These are phyloP conservation scores for Spergularia azorica DNA, from an alignment of 179 eudicot genomes.

Conservation along the genomic window DNA sequence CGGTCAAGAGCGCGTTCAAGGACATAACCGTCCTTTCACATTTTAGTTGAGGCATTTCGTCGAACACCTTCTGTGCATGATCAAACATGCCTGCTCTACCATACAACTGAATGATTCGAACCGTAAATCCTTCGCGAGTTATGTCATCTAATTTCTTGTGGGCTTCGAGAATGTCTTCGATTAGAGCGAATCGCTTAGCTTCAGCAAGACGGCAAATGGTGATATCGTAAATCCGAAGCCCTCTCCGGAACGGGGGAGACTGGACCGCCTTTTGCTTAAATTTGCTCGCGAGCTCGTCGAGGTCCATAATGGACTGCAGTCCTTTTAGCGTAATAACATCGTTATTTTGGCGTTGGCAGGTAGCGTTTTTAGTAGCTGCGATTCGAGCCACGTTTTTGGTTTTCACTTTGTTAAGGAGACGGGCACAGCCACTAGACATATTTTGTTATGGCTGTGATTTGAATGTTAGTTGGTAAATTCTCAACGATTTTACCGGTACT, in stretches of 20 bases:
- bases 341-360: too few species aligned
- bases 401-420: constrained; percentile 6
- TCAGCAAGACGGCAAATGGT: constrained; percentile 19
- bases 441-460: constrained; percentile 1
- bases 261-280: constrained; percentile 13
- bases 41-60: constrained; percentile 38
- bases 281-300: constrained; percentile 2
- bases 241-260: neutral
- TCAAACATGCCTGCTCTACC: constrained; percentile 38
- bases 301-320: neutral
- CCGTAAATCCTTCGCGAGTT: constrained; percentile 26
- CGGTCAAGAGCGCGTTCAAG: constrained; percentile 33
- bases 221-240: constrained; percentile 18
- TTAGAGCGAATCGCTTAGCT: constrained; percentile 17
- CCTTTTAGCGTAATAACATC: neutral
- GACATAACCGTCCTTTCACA: constrained; percentile 25
- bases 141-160: constrained; percentile 29
- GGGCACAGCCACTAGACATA: neutral
- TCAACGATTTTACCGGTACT: too few species aligned
- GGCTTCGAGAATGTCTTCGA: constrained; percentile 30
- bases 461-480: neutral
- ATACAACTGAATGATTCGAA: constrained; percentile 24
- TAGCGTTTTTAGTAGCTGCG: neutral
- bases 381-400: neutral
- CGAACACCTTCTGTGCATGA: constrained; percentile 41